phyloP scores from a whole-genome alignment of 257 asterid species.

The Ehretia macrophylla region DNA sequence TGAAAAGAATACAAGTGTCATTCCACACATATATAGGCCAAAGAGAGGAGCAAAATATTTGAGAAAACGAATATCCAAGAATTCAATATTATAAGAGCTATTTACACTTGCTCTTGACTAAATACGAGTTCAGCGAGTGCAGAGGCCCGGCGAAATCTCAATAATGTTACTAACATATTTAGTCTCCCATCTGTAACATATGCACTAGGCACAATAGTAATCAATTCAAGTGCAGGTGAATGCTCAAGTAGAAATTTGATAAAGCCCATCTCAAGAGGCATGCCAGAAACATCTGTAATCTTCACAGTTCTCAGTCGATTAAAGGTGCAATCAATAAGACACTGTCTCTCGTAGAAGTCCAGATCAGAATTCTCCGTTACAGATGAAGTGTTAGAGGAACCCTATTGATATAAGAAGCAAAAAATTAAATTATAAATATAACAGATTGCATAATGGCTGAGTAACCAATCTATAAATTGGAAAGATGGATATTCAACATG shows the following conservation, averaged over 20 bases:
- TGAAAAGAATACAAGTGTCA: too few relatives aligned
- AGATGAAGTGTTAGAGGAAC: constrained; percentile 43
- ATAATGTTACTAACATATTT: constrained; percentile 57
- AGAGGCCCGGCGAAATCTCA: constrained; percentile 75
- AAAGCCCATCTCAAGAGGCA: constrained; percentile 60
- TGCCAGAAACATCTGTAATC: constrained; percentile 53
- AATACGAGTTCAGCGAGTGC: constrained; percentile 61
- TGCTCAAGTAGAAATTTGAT: constrained; percentile 65
- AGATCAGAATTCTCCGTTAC: constrained; percentile 28
- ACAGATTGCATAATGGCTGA: background rate
- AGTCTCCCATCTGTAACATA: constrained; percentile 41
- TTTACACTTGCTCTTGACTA: constrained; percentile 33
- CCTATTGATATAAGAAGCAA: constrained; percentile 24
- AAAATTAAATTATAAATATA: background rate
- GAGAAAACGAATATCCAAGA: background rate
- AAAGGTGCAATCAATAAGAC: constrained; percentile 28
- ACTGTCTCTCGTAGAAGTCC: constrained; percentile 43
- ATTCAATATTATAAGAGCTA: background rate
- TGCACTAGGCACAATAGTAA: constrained; percentile 51
- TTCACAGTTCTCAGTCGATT: constrained; percentile 46
- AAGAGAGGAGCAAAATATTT: background rate
- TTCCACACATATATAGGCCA: too few relatives aligned
- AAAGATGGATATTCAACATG: background rate
- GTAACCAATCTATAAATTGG: background rate
- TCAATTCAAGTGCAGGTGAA: constrained; percentile 54